Evolutionary conservation across 2,329 filamentous ascomycete genomes (phyloP), one percentile per base, ranked within the genome.

Genomic region (Tricladium varicosporioides): DNA sequence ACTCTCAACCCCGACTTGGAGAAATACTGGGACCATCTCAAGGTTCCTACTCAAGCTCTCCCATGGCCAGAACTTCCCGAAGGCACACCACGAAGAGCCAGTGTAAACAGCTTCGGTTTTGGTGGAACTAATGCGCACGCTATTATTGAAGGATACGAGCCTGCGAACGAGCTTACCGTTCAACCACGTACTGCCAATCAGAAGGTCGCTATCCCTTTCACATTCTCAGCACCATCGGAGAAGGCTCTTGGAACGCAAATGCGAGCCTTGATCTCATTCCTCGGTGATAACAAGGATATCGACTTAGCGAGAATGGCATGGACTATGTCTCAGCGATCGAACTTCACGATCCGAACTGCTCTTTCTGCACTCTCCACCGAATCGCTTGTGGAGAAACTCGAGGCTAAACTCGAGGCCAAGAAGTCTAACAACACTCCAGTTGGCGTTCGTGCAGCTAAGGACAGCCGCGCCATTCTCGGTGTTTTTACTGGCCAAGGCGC

Each of bases 121-220:
- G 77, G 78, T 10, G 77, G 78, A 11, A 75, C 76, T 13, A 80
- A 80, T 58, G 74, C 74, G 2, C 78, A 79, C 60, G 71, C 71
- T 1, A 72, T 79, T 7, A 65, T 69, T 36, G 69, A 77, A 75
- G 16, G 76, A 72, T 45, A 42, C 4, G 31, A 55, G 11, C 5
- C n/a, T 10, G 15, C 18, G 27, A 40, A 40, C 36, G 11, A 40
- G 36, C 36, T 40, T n/a, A 40, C n/a, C 2, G 36, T n/a, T 40
- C 36, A 40, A n/a, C 36, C 36, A 40, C 10, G 36, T 40, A n/a
- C n/a, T n/a, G 10, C 36, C 11, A n/a, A 40, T 4, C 11, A 40
- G 36, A 40, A 40, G 36, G 2, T 43, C 13, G 19, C 53, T n/a
- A 32, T 51, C 33, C 52, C 58, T 13, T 63, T 64, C 36, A 47